phyloP scores from a whole-genome alignment of 805 yeast species.

The Yarrowia sp. region DNA sequence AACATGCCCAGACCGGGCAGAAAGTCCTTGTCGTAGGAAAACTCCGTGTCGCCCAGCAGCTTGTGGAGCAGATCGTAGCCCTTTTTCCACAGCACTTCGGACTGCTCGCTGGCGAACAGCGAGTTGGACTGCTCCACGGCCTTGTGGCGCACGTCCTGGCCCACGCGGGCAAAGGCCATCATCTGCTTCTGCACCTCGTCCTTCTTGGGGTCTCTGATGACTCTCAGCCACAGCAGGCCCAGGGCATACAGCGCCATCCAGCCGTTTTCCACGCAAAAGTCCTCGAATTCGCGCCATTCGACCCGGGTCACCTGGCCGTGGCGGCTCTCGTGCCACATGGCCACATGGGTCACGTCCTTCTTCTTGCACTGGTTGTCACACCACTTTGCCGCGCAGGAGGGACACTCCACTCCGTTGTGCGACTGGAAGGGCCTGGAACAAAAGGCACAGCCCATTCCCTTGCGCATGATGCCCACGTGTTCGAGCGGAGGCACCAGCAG shows the following conservation, averaged over 20 bases:
- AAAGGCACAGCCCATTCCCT: slow-evolving; percentile 72
- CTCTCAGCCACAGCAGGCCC: slow-evolving; percentile 61
- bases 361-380: slow-evolving; percentile 41
- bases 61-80: slow-evolving; percentile 62
- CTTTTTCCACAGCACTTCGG: slow-evolving; percentile 64
- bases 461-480: slow-evolving; percentile 61
- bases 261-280: slow-evolving; percentile 66
- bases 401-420: slow-evolving; percentile 50
- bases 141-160: slow-evolving; percentile 68
- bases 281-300: slow-evolving; percentile 62
- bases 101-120: slow-evolving; percentile 61
- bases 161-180: slow-evolving; percentile 68
- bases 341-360: slow-evolving; percentile 59
- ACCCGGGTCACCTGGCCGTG: slow-evolving; percentile 46
- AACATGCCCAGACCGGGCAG: slow-evolving; percentile 71
- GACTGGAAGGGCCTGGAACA: slow-evolving; percentile 66
- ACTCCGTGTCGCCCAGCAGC: slow-evolving; percentile 50
- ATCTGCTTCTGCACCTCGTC: slow-evolving; percentile 54
- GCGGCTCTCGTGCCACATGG: slow-evolving; percentile 62
- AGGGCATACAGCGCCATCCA: slow-evolving; percentile 75
- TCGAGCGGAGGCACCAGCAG: slow-evolving; percentile 72
- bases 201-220: slow-evolving; percentile 54
- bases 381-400: slow-evolving; percentile 25
- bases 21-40: slow-evolving; percentile 59
- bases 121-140: slow-evolving; percentile 60